Percentiles rank a stretch among this genome's conserved stretches.
Evolutionary conservation across 176 grass and related monocot genomes (phyloP).

Genomic region (Poa pratensis): DNA sequence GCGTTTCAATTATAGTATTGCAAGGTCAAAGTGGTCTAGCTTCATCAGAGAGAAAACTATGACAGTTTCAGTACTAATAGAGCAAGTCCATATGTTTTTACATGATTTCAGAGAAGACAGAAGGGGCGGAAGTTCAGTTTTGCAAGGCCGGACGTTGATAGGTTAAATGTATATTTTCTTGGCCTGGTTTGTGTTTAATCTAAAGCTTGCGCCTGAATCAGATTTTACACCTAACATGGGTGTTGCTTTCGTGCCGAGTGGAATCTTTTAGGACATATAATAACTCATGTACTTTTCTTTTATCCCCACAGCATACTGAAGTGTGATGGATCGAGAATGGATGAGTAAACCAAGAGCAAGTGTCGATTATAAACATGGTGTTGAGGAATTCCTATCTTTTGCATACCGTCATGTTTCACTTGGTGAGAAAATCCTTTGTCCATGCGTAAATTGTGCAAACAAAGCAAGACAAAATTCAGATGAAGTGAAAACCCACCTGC

Average conservation of each 20-base stretch:
- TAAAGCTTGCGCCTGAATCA: no score
- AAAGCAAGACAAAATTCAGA: not conserved
- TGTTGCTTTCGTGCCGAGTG: no score
- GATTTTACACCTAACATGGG: no score
- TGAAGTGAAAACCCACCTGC: conserved; percentile 28
- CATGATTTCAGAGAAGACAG: no score
- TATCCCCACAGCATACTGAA: not conserved
- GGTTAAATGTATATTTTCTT: no score
- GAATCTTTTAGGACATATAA: not conserved
- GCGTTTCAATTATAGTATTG: no score
- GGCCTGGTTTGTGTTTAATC: no score
- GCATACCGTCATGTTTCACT: conserved; percentile 6
- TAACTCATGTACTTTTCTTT: not conserved
- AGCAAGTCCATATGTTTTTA: no score
- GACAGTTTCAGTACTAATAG: no score
- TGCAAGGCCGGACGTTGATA: not conserved
- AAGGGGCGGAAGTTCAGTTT: no score
- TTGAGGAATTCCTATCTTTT: conserved; percentile 9
- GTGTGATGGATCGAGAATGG: not conserved
- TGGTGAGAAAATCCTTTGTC: not conserved
- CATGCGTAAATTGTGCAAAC: conserved; percentile 12
- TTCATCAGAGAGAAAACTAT: no score
- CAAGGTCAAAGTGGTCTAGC: no score
- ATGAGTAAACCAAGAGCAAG: conserved; percentile 27
- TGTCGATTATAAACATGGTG: conserved; percentile 14